Conservation (phyloP, 2,329 filamentous ascomycete genomes). For the Monosporascus sp. region DNA sequence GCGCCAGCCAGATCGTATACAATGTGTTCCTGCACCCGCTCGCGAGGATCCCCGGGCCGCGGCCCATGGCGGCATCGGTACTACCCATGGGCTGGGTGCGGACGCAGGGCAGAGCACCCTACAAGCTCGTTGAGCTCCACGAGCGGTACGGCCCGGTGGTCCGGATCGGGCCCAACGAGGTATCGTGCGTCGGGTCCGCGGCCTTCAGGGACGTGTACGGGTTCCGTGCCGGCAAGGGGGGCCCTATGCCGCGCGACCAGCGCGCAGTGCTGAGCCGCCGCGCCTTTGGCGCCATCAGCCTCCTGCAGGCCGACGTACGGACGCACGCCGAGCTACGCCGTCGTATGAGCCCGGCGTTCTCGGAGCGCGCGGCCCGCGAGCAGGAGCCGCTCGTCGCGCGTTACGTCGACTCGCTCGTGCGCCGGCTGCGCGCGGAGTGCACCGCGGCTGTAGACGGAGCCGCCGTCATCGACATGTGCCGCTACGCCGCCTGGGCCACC, state of each 20-base stretch:
- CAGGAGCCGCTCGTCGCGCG: slow-evolving; percentile 22
- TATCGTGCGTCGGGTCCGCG: slow-evolving; percentile 28
- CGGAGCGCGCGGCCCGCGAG: slow-evolving; percentile 11
- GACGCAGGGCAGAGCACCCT: slow-evolving; percentile 3
- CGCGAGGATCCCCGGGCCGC: slow-evolving; percentile 9
- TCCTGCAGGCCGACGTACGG: slow-evolving; percentile 17
- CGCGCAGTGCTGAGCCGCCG: slow-evolving; percentile 5
- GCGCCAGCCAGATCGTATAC: slow-evolving; percentile 6
- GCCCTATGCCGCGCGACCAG: slow-evolving; percentile 9
- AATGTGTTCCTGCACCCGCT: slow-evolving; percentile 15
- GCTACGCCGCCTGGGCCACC: slow-evolving; percentile 11
- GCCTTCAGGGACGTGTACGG: slow-evolving; percentile 33
- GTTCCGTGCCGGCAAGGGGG: slow-evolving; percentile 15
- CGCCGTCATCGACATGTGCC: slow-evolving; percentile 8
- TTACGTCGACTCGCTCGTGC: slow-evolving; percentile 32
- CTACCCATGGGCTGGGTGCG: slow-evolving; percentile 10
- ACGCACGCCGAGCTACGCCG: slow-evolving; percentile 12
- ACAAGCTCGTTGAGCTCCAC: slow-evolving; percentile 19
- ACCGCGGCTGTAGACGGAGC: neutral
- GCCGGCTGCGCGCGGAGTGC: slow-evolving; percentile 18
- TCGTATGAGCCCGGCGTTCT: slow-evolving; percentile 12
- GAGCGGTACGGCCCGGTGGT: slow-evolving; percentile 37
- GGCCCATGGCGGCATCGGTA: slow-evolving; percentile 8
- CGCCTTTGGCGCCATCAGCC: slow-evolving; percentile 7
- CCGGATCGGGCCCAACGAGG: slow-evolving; percentile 30